These are phyloP conservation scores for Vitis cinerea DNA, from an alignment of 164 flowering plant genomes.

Conservation along the genomic window DNA sequence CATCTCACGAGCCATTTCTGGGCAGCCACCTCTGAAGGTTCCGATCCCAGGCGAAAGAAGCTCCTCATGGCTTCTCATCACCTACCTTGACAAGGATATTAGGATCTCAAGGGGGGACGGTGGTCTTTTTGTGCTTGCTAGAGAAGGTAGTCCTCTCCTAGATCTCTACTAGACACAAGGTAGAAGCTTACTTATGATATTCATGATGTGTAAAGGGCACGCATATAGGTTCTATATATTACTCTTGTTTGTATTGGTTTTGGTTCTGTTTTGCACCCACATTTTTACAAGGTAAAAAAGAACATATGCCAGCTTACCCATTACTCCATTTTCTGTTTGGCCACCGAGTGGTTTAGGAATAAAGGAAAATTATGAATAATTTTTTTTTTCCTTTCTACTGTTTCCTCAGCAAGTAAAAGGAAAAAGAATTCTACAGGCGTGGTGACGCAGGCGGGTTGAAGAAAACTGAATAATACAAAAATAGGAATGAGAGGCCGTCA, in stretches of 20 bases:
- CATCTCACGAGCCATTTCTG: conserved; percentile 64
- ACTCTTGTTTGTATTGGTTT: not conserved
- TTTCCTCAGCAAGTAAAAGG: too few relatives aligned
- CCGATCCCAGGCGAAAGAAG: conserved; percentile 78
- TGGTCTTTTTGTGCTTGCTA: conserved; percentile 89
- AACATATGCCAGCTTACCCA: too few relatives aligned
- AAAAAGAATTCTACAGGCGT: too few relatives aligned
- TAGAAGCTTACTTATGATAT: not conserved
- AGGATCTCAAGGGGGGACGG: conserved; percentile 97
- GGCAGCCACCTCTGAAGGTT: conserved; percentile 76
- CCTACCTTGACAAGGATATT: conserved; percentile 83
- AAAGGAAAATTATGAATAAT: too few relatives aligned
- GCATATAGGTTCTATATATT: not conserved
- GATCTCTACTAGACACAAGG: conserved; percentile 31
- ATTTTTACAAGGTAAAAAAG: too few relatives aligned
- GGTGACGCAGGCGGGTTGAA: too few relatives aligned
- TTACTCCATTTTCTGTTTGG: too few relatives aligned
- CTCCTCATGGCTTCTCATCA: conserved; percentile 76
- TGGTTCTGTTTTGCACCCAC: too few relatives aligned
- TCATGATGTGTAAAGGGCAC: not conserved
- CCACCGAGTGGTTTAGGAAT: too few relatives aligned
- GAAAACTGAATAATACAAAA: too few relatives aligned
- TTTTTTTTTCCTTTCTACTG: too few relatives aligned
- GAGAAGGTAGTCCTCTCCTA: conserved; percentile 82
- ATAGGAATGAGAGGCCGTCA: too few relatives aligned